Base-by-base conservation (phyloP, 495 filamentous ascomycete genomes). In the Amorphotheca resinae region DNA sequence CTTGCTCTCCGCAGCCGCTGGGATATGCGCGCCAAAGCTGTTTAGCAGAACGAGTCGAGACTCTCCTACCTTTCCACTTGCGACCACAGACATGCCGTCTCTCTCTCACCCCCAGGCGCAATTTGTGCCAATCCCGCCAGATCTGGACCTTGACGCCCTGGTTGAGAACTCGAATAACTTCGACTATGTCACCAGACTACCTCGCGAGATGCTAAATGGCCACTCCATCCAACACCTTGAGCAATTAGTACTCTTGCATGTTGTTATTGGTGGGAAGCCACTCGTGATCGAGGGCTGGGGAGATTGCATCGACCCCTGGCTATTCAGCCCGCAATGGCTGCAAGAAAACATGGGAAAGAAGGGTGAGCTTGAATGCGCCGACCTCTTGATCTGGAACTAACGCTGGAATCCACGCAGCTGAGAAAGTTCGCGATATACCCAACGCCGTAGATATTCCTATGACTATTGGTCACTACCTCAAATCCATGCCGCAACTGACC, bases 261-360 rank as follows among this genome's bases (percentile, higher is more conserved):
- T 88, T 53, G 87, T 95, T 8, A 77, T 94, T 36, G 76, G 78
- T 15, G 89, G 89, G 4, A 82, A 79, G 42, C 89, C 89, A 9
- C 65, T 96, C 15, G 83, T 96, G 31, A 76, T 96, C 33, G 84
- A 91, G 58, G 87, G 86, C 18, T 95, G 86, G 67, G 67, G 74
- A 14, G 63, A 81, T 33, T 77, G 81, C 47, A 71, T 80, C 18
- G 72, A 73, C 9, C 59, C 59, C 28, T 72, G 72, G 56, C 73
- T 89, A 1, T 98, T 96, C 58, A 82, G 79, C 22, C 66, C 72
- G 11, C 60, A 71, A 45, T 98, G 91, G 89, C 65, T 98, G 18
- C 72, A 75, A 53, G 62, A 70, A 17, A 79, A 82, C 15, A 73
- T 79, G 56, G 75, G 80, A 42, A 76, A 74, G 41, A 88, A 93